A percentile compares a stretch with the other conserved stretches of the same genome.
These are phyloP conservation scores for Stephania cephalantha DNA, from an alignment of 164 flowering plant genomes.

Conservation along the genomic window DNA sequence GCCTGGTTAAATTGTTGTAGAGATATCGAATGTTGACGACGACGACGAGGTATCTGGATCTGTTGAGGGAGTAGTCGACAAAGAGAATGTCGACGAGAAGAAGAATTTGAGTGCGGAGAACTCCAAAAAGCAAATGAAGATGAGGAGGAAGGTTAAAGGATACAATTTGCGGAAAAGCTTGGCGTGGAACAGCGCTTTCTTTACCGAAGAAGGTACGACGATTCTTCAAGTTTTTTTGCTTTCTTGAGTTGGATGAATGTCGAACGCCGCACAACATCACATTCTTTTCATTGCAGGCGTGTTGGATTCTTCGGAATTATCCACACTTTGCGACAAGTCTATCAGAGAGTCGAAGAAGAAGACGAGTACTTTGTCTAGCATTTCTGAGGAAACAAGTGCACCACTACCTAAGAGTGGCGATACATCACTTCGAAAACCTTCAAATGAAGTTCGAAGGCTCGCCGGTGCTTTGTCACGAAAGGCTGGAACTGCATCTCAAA, in stretches of 20 bases:
- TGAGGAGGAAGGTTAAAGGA: conserved; percentile 65
- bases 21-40: conserved; percentile 9
- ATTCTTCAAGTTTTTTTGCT: not conserved
- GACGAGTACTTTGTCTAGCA: conserved; percentile 25
- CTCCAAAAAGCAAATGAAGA: conserved; percentile 51
- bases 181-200: conserved; percentile 90
- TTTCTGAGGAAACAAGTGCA: conserved; percentile 35
- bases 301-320: conserved; percentile 61
- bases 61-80: conserved; percentile 18
- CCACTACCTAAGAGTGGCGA: conserved; percentile 11
- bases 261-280: not conserved
- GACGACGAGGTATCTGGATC: conserved; percentile 10
- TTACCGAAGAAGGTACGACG: conserved; percentile 79
- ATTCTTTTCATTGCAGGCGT: conserved; percentile 48
- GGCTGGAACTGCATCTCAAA: conserved; percentile 20
- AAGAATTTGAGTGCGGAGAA: conserved; percentile 28
- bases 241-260: not conserved
- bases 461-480: conserved; percentile 12
- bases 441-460: conserved; percentile 15
- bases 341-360: conserved; percentile 22
- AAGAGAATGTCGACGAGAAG: conserved; percentile 46
- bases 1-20: conserved; percentile 15
- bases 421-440: conserved; percentile 20
- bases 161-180: conserved; percentile 82
- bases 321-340: conserved; percentile 47